phyloP scores from a whole-genome alignment of 2,329 filamentous ascomycete genomes.

The Beauveria varroae region DNA sequence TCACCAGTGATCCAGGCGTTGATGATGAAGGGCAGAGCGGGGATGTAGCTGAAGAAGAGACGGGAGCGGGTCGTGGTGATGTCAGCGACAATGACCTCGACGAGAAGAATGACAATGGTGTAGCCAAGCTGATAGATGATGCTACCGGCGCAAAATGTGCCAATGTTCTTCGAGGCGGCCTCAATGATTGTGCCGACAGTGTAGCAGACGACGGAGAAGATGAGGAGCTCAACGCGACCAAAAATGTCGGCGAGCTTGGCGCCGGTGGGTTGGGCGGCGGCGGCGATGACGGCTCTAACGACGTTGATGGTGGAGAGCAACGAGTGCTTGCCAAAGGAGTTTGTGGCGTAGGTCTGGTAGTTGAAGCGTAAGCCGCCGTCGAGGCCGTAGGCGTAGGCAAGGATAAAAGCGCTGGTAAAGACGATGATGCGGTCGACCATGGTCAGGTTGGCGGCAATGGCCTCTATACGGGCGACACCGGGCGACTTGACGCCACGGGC shows the following conservation, averaged over 20 bases:
- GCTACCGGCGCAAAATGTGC: constrained; percentile 48
- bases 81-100: constrained; percentile 59
- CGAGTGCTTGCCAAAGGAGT: constrained; percentile 43
- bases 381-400: constrained; percentile 51
- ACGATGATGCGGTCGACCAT: constrained; percentile 39
- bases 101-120: constrained; percentile 51
- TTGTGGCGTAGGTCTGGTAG: constrained; percentile 50
- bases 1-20: constrained; percentile 60
- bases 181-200: constrained; percentile 50
- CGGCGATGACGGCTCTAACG: constrained; percentile 51
- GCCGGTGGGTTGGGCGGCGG: constrained; percentile 49
- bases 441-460: constrained; percentile 40
- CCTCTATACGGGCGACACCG: constrained; percentile 47
- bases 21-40: constrained; percentile 51
- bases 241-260: constrained; percentile 59
- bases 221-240: constrained; percentile 50
- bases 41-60: constrained; percentile 58
- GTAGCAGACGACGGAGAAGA: constrained; percentile 54
- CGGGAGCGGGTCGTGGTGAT: constrained; percentile 55
- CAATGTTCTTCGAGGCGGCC: constrained; percentile 38
- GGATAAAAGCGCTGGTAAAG: constrained; percentile 50
- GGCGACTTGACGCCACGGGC: constrained; percentile 24
- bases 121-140: constrained; percentile 58
- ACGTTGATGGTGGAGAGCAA: constrained; percentile 52
- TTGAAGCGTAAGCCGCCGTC: constrained; percentile 43